These are phyloP conservation scores for Sicyos edulis DNA, from an alignment of 306 rosid species.

Conservation along the genomic window DNA sequence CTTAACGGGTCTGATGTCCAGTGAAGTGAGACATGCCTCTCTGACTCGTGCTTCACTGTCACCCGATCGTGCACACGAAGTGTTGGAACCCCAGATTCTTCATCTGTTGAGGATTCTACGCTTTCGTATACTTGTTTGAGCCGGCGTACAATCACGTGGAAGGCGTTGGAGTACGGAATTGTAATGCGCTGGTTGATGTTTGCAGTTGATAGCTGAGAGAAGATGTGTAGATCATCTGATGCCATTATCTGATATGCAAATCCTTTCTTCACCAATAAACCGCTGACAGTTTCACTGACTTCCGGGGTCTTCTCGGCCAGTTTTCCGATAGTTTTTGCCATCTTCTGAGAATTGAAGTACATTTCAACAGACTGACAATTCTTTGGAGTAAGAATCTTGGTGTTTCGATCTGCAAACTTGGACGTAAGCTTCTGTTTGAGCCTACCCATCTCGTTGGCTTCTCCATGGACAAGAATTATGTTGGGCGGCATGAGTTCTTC, in stretches of 20 bases:
- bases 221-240: constrained; percentile 84
- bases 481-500: constrained; percentile 91
- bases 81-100: constrained; percentile 65
- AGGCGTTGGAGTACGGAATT: constrained; percentile 66
- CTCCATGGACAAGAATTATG: constrained; percentile 94
- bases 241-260: constrained; percentile 94
- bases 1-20: constrained; percentile 86
- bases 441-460: constrained; percentile 95
- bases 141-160: constrained; percentile 52
- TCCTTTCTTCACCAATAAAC: constrained; percentile 83
- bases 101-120: constrained; percentile 68
- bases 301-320: constrained; percentile 73
- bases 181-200: constrained; percentile 75
- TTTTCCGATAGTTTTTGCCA: constrained; percentile 88
- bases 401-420: constrained; percentile 77
- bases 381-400: constrained; percentile 80
- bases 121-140: constrained; percentile 71
- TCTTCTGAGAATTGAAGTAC: constrained; percentile 87
- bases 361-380: constrained; percentile 90
- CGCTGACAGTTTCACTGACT: constrained; percentile 62
- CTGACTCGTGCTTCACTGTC: constrained; percentile 72
- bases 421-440: constrained; percentile 76
- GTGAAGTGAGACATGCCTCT: constrained; percentile 76
- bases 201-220: constrained; percentile 80
- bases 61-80: constrained; percentile 68